These are phyloP conservation scores for Biscogniauxia sp. DNA, from an alignment of 2,329 filamentous ascomycete species.

Conservation along the genomic window DNA sequence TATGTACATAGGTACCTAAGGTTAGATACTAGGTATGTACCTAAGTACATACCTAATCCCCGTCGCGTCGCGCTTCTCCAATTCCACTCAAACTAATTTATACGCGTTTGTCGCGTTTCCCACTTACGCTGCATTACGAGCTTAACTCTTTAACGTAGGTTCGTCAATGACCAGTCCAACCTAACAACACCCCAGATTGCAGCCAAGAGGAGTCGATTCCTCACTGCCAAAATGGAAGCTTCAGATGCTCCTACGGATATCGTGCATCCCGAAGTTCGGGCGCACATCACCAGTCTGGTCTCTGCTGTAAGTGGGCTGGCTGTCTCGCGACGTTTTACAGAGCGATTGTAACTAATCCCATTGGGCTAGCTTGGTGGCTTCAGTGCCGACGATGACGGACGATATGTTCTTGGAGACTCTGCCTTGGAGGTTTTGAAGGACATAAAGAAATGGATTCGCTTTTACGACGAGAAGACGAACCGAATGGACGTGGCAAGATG, in stretches of 20 bases:
- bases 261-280: slow-evolving; percentile 89
- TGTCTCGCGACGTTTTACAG: background rate
- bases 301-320: slow-evolving; percentile 68
- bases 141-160: background rate
- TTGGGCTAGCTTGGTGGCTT: slow-evolving; percentile 73
- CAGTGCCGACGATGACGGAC: slow-evolving; percentile 73
- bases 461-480: slow-evolving; percentile 91
- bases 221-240: slow-evolving; percentile 49
- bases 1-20: too few relatives aligned
- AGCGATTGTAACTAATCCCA: slow-evolving; percentile 12
- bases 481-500: slow-evolving; percentile 93
- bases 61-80: slow-evolving; percentile 16
- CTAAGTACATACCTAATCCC: too few relatives aligned
- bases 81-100: slow-evolving; percentile 11
- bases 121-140: slow-evolving; percentile 13
- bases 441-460: slow-evolving; percentile 89
- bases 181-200: slow-evolving; percentile 13
- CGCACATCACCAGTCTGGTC: slow-evolving; percentile 89
- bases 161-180: slow-evolving; percentile 9
- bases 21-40: too few relatives aligned
- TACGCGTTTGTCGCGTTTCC: slow-evolving; percentile 27
- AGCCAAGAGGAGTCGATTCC: slow-evolving; percentile 19
- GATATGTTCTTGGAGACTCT: slow-evolving; percentile 89
- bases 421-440: slow-evolving; percentile 89
- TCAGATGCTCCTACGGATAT: slow-evolving; percentile 53